Evolutionary conservation across 1,284 basidiomycete genomes (phyloP).

Genomic region (Ustanciosporium gigantosporum): DNA sequence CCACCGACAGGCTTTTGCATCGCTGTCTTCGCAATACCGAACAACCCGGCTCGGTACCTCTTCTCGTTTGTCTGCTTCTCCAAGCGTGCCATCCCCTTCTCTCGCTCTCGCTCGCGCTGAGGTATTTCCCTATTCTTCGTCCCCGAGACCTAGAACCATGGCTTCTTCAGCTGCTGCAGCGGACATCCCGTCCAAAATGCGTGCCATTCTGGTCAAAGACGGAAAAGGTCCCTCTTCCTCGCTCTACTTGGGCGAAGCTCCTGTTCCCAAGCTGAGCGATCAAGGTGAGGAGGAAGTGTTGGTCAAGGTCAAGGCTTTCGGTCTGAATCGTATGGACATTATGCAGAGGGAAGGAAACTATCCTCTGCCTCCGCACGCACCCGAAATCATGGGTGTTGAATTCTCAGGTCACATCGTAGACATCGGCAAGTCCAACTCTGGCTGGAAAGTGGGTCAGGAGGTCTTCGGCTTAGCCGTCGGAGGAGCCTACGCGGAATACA

Average conservation of each 20-base stretch:
- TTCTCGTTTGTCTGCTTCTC: too few relatives aligned
- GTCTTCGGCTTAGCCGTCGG: conserved; percentile 76
- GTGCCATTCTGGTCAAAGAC: conserved; percentile 79
- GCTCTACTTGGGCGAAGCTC: conserved; percentile 73
- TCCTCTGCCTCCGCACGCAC: conserved; percentile 76
- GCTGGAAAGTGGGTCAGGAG: conserved; percentile 73
- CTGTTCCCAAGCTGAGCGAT: conserved; percentile 67
- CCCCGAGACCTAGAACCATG: not conserved
- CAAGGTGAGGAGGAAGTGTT: conserved; percentile 76
- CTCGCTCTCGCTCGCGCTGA: too few relatives aligned
- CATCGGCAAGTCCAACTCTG: conserved; percentile 62
- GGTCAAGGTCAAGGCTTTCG: conserved; percentile 64
- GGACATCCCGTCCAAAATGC: conserved; percentile 67
- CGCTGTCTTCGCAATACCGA: too few relatives aligned
- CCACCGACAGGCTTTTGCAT: too few relatives aligned
- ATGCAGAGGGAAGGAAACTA: conserved; percentile 58
- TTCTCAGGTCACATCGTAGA: conserved; percentile 67
- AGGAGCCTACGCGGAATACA: conserved; percentile 89
- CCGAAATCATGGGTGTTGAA: conserved; percentile 84
- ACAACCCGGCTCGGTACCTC: too few relatives aligned
- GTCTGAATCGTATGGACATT: conserved; percentile 59
- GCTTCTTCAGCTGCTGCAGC: not conserved
- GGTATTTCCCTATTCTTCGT: too few relatives aligned
- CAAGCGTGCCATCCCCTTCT: too few relatives aligned
- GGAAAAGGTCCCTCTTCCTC: conserved; percentile 76